Evolutionary conservation across 345 rosid genomes (phyloP).

Genomic region (Euclidium syriacum): DNA sequence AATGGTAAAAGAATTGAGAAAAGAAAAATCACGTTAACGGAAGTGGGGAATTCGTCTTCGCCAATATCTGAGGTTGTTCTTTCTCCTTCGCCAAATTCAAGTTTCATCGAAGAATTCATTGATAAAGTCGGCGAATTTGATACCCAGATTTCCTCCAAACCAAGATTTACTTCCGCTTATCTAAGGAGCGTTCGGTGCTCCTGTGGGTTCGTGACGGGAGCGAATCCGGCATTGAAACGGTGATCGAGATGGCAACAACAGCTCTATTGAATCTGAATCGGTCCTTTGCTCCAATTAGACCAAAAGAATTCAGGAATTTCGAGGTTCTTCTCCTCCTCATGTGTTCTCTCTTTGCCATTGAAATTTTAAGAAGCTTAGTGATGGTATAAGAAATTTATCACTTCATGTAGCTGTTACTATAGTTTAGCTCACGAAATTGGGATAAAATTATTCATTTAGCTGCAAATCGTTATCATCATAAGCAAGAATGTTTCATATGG

Average conservation of each 20-base stretch:
- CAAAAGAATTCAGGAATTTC: conserved; percentile 82
- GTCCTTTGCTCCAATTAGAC: conserved; percentile 78
- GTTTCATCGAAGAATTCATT: too few relatives aligned
- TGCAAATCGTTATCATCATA: not conserved
- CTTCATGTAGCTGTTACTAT: not conserved
- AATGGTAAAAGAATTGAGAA: too few relatives aligned
- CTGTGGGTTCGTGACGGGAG: conserved; percentile 35
- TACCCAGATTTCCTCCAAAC: too few relatives aligned
- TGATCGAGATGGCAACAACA: conserved; percentile 82
- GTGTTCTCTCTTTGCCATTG: conserved; percentile 2
- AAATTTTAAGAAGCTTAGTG: conserved; percentile 1
- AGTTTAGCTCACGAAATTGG: conserved; percentile 10
- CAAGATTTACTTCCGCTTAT: too few relatives aligned
- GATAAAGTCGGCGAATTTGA: too few relatives aligned
- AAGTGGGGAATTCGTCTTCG: too few relatives aligned
- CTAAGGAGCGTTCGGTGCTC: conserved; percentile 79
- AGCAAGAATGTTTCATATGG: not conserved
- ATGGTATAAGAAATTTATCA: not conserved
- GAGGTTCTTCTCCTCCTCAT: conserved; percentile 39
- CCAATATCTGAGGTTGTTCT: too few relatives aligned
- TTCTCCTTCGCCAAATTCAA: too few relatives aligned
- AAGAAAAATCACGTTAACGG: too few relatives aligned
- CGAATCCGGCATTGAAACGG: conserved; percentile 57
- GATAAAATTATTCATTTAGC: conserved; percentile 1
- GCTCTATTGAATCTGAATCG: conserved; percentile 67